Conservation (phyloP, 2,329 filamentous ascomycete species). For the Dothideomycetes sp. region DNA sequence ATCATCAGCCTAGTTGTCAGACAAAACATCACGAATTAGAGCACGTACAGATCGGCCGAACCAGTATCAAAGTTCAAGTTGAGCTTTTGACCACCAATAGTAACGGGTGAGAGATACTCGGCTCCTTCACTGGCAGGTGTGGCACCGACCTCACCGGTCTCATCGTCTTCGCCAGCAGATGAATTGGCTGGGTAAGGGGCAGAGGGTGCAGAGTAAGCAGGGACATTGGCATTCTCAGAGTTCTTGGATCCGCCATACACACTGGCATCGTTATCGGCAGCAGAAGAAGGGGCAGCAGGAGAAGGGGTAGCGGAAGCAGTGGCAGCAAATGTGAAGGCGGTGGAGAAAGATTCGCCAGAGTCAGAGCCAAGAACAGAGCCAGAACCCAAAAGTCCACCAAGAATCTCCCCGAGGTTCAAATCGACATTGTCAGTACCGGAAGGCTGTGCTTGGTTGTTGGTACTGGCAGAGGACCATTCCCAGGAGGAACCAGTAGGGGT, state of each 20-base stretch:
- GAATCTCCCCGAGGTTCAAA: too few species aligned
- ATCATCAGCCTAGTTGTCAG: not conserved
- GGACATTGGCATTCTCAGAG: not conserved
- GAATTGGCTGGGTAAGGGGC: not conserved
- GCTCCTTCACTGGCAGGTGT: conserved; percentile 56
- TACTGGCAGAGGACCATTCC: too few species aligned
- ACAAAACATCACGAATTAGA: not conserved
- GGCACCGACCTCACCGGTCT: conserved; percentile 50
- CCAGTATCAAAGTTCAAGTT: conserved; percentile 69
- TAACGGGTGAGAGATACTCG: conserved; percentile 61
- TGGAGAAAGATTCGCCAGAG: too few species aligned
- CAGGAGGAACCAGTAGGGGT: conserved; percentile 7
- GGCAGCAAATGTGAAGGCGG: conserved; percentile 1
- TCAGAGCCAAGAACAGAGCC: too few species aligned
- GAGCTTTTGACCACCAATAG: conserved; percentile 59
- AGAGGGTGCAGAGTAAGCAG: not conserved
- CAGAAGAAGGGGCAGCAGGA: conserved; percentile 2
- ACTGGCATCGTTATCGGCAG: too few species aligned
- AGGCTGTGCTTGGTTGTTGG: too few species aligned
- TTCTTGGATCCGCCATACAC: too few species aligned
- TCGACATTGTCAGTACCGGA: too few species aligned
- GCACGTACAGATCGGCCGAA: conserved; percentile 56
- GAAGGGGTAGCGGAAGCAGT: not conserved
- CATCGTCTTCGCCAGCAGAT: conserved; percentile 14
- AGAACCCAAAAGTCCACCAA: too few species aligned